These are phyloP conservation scores for Thelephora ganbajun DNA, from an alignment of 768 basidiomycete species.

Conservation along the genomic window DNA sequence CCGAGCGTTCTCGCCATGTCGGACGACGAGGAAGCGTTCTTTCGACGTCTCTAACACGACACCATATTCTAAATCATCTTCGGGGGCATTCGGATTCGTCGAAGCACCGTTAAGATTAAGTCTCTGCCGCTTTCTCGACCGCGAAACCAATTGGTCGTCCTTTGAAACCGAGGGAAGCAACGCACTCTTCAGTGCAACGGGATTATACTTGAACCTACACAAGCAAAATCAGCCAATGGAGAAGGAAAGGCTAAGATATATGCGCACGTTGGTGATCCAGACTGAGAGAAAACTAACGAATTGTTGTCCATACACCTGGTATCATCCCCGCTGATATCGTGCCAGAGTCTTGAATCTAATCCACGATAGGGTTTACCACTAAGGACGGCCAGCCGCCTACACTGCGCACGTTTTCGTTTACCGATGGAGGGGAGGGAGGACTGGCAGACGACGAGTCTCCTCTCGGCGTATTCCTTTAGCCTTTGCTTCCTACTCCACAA, in stretches of 20 bases:
- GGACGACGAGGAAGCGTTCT: constrained; percentile 16
- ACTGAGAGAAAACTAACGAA: constrained; percentile 1
- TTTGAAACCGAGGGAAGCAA: constrained; percentile 9
- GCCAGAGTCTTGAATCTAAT: constrained; percentile 6
- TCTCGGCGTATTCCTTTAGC: constrained; percentile 49
- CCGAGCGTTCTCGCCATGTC: constrained; percentile 7
- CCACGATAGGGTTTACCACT: constrained; percentile 1
- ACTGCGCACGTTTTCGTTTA: constrained; percentile 5
- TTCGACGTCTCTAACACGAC: constrained; percentile 15
- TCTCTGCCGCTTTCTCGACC: background rate
- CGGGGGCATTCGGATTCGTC: constrained; percentile 3
- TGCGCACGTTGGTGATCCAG: constrained; percentile 6
- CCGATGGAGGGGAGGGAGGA: constrained; percentile 9
- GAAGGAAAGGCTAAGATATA: too few species aligned
- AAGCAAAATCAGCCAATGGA: background rate
- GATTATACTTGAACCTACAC: constrained; percentile 18
- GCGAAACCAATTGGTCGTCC: constrained; percentile 8
- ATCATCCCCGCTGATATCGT: constrained; percentile 4
- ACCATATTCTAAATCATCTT: constrained; percentile 5
- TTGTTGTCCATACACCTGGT: background rate
- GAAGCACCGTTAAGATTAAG: background rate
- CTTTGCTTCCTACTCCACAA: constrained; percentile 54
- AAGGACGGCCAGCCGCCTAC: constrained; percentile 1
- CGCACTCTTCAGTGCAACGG: constrained; percentile 12
- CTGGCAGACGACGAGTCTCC: constrained; percentile 33